These are phyloP conservation scores for Hyphodiscus sp. DNA, from an alignment of 2,329 filamentous ascomycete genomes.

Conservation along the genomic window DNA sequence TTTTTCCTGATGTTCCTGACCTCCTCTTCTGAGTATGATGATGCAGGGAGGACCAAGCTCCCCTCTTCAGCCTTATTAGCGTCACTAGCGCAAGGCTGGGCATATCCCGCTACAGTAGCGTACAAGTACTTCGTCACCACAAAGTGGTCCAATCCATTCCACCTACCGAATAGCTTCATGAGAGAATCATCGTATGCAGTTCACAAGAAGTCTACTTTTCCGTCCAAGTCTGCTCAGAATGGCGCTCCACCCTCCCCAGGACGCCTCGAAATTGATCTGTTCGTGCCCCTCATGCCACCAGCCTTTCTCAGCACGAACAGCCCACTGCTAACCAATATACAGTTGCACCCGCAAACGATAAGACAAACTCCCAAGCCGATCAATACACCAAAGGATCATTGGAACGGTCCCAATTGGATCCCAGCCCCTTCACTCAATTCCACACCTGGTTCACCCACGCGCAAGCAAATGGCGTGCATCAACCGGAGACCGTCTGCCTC, in stretches of 20 bases:
- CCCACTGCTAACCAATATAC: conserved; percentile 10
- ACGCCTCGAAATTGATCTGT: conserved; percentile 28
- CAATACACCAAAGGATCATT: conserved; percentile 69
- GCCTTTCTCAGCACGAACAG: not conserved
- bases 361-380: conserved; percentile 55
- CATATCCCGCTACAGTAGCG: not conserved
- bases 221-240: conserved; percentile 18
- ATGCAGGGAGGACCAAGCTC: not conserved
- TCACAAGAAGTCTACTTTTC: conserved; percentile 18
- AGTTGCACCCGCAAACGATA: conserved; percentile 60
- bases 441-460: conserved; percentile 81
- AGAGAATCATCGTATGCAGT: not conserved
- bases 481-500: conserved; percentile 84
- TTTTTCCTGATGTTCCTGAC: too few relatives aligned
- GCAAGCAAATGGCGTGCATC: conserved; percentile 48
- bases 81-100: not conserved
- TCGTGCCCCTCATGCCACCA: conserved; percentile 6
- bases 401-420: conserved; percentile 51
- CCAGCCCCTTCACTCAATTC: conserved; percentile 75
- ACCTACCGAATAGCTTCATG: not conserved
- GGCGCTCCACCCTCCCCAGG: conserved; percentile 24
- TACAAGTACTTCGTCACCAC: not conserved
- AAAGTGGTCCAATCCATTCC: not conserved
- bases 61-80: not conserved
- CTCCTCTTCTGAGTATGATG: too few relatives aligned